A percentile compares a stretch with the other conserved stretches of the same genome.
Evolutionary conservation across 139 green algal genomes (phyloP).

Genomic region (Dunaliella sp.): DNA sequence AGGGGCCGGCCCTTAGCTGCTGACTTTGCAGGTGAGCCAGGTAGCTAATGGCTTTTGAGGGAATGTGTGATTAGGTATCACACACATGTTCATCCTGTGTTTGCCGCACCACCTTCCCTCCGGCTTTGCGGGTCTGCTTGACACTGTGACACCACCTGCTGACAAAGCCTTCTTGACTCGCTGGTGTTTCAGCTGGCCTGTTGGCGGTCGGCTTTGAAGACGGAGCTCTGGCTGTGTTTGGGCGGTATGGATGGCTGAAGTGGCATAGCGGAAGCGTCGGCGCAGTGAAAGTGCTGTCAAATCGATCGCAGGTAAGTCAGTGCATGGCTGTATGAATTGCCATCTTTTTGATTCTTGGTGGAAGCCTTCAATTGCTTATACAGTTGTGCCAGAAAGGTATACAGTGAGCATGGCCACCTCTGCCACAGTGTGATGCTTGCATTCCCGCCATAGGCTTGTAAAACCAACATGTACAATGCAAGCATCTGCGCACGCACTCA

Average conservation of each 20-base stretch:
- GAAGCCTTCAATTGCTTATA: background rate
- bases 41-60: too few species aligned
- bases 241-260: conserved; percentile 19
- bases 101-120: too few species aligned
- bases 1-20: conserved; percentile 14
- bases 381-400: background rate
- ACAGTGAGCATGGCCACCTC: background rate
- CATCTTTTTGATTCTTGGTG: background rate
- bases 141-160: too few species aligned
- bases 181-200: too few species aligned
- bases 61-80: too few species aligned
- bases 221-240: conserved; percentile 23
- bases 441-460: too few species aligned
- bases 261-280: conserved; percentile 20
- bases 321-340: background rate
- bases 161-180: too few species aligned
- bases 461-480: too few species aligned
- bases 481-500: too few species aligned
- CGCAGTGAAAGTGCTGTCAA: conserved; percentile 12
- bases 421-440: background rate
- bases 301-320: conserved; percentile 11
- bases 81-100: too few species aligned
- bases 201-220: conserved; percentile 32
- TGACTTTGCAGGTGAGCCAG: conserved; percentile 16
- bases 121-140: too few species aligned